phyloP scores from a whole-genome alignment of 2,329 filamentous ascomycete genomes.

The Colletotrichum plurivorum region DNA sequence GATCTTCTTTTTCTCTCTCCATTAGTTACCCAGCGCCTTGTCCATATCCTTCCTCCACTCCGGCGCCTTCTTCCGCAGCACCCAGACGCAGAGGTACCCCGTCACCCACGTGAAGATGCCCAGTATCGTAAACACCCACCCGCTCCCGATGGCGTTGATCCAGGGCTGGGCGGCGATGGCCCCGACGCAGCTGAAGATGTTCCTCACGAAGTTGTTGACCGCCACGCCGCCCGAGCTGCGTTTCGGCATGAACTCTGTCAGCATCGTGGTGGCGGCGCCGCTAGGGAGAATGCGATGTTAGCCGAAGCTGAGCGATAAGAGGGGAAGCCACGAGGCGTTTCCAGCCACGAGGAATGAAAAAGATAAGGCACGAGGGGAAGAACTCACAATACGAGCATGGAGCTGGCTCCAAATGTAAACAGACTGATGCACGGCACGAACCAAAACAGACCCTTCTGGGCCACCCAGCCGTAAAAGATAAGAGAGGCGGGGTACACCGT shows the following conservation, averaged over 20 bases:
- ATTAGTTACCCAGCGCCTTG: slow-evolving; percentile 50
- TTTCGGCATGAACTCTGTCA: slow-evolving; percentile 86
- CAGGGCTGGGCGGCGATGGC: slow-evolving; percentile 79
- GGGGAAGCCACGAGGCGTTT: too few species aligned
- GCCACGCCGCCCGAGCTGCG: slow-evolving; percentile 81
- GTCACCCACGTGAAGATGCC: slow-evolving; percentile 69
- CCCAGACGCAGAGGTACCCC: slow-evolving; percentile 70
- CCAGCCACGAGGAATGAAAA: not conserved
- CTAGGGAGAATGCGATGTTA: slow-evolving; percentile 44
- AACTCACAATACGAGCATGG: slow-evolving; percentile 80
- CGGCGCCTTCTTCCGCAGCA: slow-evolving; percentile 72
- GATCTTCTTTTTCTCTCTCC: not conserved
- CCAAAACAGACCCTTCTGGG: slow-evolving; percentile 75
- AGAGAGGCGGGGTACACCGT: slow-evolving; percentile 78
- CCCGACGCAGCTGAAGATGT: slow-evolving; percentile 82
- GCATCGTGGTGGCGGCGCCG: slow-evolving; percentile 81
- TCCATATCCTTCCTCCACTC: slow-evolving; percentile 78
- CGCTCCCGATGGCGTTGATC: slow-evolving; percentile 79
- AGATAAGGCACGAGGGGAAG: not conserved
- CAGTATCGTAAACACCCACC: slow-evolving; percentile 79
- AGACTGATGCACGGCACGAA: slow-evolving; percentile 74
- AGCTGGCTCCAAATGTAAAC: slow-evolving; percentile 82
- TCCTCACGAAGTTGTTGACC: slow-evolving; percentile 85
- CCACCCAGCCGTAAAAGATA: slow-evolving; percentile 84
- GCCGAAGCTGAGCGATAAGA: not conserved